phyloP scores from a whole-genome alignment of 257 asterid genomes.

The Lantana camara region DNA sequence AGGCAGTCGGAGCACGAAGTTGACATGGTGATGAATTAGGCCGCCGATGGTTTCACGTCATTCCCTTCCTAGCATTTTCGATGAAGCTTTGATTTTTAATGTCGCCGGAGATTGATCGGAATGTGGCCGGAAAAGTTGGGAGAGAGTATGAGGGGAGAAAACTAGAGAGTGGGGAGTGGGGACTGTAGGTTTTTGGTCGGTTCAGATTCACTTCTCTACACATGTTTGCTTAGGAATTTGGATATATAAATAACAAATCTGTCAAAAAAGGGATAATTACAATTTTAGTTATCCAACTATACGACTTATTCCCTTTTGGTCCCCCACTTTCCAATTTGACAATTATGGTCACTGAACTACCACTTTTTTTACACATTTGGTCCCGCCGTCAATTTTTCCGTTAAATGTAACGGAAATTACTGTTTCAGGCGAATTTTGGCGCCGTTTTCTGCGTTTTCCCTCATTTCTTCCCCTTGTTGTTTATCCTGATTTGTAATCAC shows the following conservation, averaged over 20 bases:
- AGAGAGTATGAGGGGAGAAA: slow-evolving; percentile 3
- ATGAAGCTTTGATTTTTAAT: background rate
- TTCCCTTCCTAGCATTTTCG: slow-evolving; percentile 47
- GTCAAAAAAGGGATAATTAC: no score
- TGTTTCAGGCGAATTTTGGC: no score
- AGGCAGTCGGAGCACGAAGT: slow-evolving; percentile 74
- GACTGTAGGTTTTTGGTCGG: slow-evolving; percentile 45
- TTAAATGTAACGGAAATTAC: no score
- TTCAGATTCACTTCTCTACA: slow-evolving; percentile 34
- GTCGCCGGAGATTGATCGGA: slow-evolving; percentile 59
- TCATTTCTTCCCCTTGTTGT: no score
- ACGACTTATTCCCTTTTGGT: no score
- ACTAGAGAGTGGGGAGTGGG: slow-evolving; percentile 13
- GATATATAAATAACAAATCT: slow-evolving; percentile 64
- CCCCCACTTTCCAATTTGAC: no score
- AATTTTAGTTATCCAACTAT: no score
- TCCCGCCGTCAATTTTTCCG: no score
- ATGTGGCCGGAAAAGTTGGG: slow-evolving; percentile 47
- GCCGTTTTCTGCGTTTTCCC: no score
- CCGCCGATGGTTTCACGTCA: slow-evolving; percentile 41
- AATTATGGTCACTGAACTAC: no score
- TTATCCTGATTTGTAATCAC: no score
- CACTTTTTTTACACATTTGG: no score
- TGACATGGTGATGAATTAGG: slow-evolving; percentile 59
- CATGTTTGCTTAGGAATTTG: slow-evolving; percentile 44